Conservation (phyloP, 139 green algal genomes). For the Nannochloris sp. region DNA sequence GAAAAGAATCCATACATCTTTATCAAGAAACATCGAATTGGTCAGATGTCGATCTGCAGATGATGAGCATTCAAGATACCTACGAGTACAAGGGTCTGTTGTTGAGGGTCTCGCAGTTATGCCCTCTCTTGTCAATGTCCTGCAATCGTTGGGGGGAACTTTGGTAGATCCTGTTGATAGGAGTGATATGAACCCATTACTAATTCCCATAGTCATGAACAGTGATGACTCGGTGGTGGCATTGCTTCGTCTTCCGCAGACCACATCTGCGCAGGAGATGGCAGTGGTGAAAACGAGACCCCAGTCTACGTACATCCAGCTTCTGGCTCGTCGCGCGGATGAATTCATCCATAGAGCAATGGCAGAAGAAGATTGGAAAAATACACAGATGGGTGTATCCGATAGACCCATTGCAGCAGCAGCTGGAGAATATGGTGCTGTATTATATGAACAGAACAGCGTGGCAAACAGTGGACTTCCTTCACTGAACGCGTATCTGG, state of each 20-base stretch:
- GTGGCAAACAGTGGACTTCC: conserved; percentile 24
- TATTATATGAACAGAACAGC: conserved; percentile 44
- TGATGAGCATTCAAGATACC: too few relatives aligned
- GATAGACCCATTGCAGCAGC: conserved; percentile 25
- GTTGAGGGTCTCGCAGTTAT: neutral
- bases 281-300: conserved; percentile 46
- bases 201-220: conserved; percentile 48
- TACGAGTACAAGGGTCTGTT: neutral
- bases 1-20: neutral
- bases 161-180: conserved; percentile 46
- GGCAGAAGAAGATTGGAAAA: conserved; percentile 54
- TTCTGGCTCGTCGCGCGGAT: conserved; percentile 54
- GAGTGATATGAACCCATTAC: conserved; percentile 53
- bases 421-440: conserved; percentile 30
- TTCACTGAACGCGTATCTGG: conserved; percentile 52
- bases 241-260: conserved; percentile 56
- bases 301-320: conserved; percentile 23
- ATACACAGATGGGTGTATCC: neutral
- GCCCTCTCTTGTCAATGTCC: conserved; percentile 30
- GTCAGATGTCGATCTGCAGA: too few relatives aligned
- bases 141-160: conserved; percentile 46
- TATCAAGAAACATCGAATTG: too few relatives aligned
- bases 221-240: conserved; percentile 33
- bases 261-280: conserved; percentile 40
- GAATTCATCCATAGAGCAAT: conserved; percentile 67